Conservation (phyloP, 305 asterid species). For the Fraxinus platypoda region DNA sequence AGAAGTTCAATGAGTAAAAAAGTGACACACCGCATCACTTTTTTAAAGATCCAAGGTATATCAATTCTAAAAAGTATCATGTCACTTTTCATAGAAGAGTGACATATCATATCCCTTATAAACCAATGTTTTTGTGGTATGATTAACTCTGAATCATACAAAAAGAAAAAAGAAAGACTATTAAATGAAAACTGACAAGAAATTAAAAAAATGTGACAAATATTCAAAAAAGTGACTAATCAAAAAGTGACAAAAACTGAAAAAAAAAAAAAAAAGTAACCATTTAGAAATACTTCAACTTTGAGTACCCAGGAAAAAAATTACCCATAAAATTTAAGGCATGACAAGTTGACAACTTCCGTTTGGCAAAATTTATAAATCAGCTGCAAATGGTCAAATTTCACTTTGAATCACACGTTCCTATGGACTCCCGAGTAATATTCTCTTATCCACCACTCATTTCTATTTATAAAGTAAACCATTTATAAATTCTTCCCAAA, state of each 20-base stretch:
- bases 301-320: not conserved
- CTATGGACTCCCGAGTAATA: not conserved
- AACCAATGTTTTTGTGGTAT: no score
- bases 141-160: no score
- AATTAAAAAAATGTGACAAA: no score
- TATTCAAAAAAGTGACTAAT: no score
- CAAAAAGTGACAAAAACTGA: not conserved
- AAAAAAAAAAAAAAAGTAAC: not conserved
- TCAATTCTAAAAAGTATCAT: no score
- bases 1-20: no score
- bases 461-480: not conserved
- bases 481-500: not conserved
- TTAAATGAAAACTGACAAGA: no score
- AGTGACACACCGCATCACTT: no score
- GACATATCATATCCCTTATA: no score
- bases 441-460: not conserved
- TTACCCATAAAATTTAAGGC: not conserved
- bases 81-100: no score
- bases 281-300: not conserved
- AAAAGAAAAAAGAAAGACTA: no score
- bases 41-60: no score
- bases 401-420: not conserved
- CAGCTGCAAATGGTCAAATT: not conserved
- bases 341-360: not conserved
- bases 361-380: not conserved